Base-by-base conservation (phyloP, 371 early-diverging fungal genomes). In the Parasitella parasitica region DNA sequence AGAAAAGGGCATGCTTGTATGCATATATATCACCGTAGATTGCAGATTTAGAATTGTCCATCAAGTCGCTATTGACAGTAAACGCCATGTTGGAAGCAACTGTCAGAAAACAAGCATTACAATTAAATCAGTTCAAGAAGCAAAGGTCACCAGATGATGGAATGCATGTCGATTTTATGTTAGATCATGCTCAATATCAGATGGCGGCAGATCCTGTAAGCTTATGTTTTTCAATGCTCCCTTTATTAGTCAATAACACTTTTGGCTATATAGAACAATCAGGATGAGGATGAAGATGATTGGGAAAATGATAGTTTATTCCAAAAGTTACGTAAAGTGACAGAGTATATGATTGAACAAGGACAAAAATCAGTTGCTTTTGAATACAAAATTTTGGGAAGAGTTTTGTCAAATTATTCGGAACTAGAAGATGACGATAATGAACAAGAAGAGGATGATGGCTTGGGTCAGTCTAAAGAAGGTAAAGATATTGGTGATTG, bases 21-120 rank as follows among this genome's bases (percentile, higher is more conserved):
- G 8, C n/a, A 27, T 8, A 22, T 28, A 28, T 26, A 38, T 5
- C 3, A 60, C 20, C 18, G 16, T 59, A 83, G 83, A 79, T 83
- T 61, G 78, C 73, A 28, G 84, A 83, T 71, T 65, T 83, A 52
- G 84, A 83, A 63, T 74, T 81, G 48, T 80, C 84, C 7, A 78
- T 80, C 28, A 69, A 74, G 41, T 81, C 80, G 15, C 54, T 83
- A 22, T 57, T 80, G 22, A 74, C 78, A 27, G 75, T 81, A 11
- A 83, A 83, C 70, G 71, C 74, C 22, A 77, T 80, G 76, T 55
- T 83, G 18, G 84, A 83, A 53, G 72, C 75, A 16, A 78, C 78
- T 9, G 82, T 78, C 11, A 68, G 77, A 49, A 75, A 78, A 43
- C 82, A 81, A 69, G 79, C 80, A 18, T 66, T 67, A 4, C 77